Evolutionary conservation across 2,329 filamentous ascomycete species (phyloP).

Genomic region (Alternaria consortialis): DNA sequence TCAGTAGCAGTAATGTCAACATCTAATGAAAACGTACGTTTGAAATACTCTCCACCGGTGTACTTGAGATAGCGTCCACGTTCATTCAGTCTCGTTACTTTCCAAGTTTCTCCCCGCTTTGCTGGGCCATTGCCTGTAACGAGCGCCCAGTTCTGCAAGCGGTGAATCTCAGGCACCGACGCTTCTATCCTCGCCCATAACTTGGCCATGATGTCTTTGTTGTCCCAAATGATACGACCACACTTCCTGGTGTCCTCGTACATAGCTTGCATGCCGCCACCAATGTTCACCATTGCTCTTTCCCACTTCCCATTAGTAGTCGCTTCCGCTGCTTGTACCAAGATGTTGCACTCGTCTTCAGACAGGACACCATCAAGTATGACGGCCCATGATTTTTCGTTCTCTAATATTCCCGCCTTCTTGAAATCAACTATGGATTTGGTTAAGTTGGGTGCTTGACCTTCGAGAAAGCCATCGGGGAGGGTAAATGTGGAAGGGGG

Average conservation of each 20-base stretch:
- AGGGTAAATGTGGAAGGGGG: conserved; percentile 45
- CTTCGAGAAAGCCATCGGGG: conserved; percentile 60
- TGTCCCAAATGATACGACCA: conserved; percentile 81
- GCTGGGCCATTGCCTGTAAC: conserved; percentile 58
- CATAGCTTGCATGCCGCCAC: conserved; percentile 67
- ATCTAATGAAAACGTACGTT: conserved; percentile 45
- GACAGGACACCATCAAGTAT: conserved; percentile 71
- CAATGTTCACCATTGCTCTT: conserved; percentile 73
- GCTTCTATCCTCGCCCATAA: conserved; percentile 67
- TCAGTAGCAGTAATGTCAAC: conserved; percentile 20
- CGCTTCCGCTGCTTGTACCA: conserved; percentile 44
- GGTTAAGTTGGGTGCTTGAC: conserved; percentile 57
- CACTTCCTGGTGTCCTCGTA: conserved; percentile 70
- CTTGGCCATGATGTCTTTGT: conserved; percentile 66
- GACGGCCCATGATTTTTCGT: conserved; percentile 65
- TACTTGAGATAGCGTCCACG: conserved; percentile 80
- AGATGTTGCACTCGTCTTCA: conserved; percentile 65
- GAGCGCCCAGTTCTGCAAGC: conserved; percentile 47
- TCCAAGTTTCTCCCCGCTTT: conserved; percentile 56
- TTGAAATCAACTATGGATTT: conserved; percentile 64
- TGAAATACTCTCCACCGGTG: conserved; percentile 75
- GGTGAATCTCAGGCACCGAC: conserved; percentile 59
- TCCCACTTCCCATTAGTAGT: conserved; percentile 63
- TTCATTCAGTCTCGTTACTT: conserved; percentile 68
- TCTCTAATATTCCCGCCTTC: conserved; percentile 58